These are phyloP conservation scores for Lepidium aucheri DNA, from an alignment of 345 rosid genomes.

Conservation along the genomic window DNA sequence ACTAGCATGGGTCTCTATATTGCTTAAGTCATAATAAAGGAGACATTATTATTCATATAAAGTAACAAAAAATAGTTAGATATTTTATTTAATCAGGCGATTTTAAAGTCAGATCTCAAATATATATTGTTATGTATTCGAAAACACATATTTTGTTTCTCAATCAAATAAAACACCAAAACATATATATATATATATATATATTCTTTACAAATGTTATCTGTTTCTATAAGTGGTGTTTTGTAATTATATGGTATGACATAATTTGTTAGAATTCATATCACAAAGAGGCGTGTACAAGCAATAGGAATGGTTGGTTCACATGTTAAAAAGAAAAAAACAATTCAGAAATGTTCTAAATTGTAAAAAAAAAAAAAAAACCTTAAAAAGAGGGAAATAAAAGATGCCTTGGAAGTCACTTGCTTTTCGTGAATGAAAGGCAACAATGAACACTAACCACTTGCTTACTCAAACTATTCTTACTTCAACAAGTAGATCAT, in stretches of 20 bases:
- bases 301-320: conserved; percentile 26
- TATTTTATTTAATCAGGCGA: not conserved
- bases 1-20: not conserved
- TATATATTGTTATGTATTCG: not conserved
- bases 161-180: not conserved
- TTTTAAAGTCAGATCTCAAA: not conserved
- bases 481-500: conserved; percentile 54
- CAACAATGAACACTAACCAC: conserved; percentile 79
- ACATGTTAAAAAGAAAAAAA: conserved; percentile 25
- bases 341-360: not conserved
- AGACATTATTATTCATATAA: not conserved
- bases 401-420: conserved; percentile 54
- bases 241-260: not conserved
- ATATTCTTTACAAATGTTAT: too few species aligned
- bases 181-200: not conserved
- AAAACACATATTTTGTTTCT: not conserved
- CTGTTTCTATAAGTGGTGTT: not conserved
- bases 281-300: not conserved
- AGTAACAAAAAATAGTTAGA: not conserved
- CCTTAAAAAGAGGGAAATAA: conserved; percentile 26
- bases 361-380: not conserved
- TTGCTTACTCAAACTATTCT: conserved; percentile 77
- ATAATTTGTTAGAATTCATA: not conserved
- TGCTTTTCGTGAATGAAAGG: conserved; percentile 92
- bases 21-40: not conserved